A percentile compares a stretch with the other conserved stretches of the same genome.
Evolutionary conservation across 2,329 filamentous ascomycete genomes (phyloP).

Genomic region (Ophiostoma quercus): DNA sequence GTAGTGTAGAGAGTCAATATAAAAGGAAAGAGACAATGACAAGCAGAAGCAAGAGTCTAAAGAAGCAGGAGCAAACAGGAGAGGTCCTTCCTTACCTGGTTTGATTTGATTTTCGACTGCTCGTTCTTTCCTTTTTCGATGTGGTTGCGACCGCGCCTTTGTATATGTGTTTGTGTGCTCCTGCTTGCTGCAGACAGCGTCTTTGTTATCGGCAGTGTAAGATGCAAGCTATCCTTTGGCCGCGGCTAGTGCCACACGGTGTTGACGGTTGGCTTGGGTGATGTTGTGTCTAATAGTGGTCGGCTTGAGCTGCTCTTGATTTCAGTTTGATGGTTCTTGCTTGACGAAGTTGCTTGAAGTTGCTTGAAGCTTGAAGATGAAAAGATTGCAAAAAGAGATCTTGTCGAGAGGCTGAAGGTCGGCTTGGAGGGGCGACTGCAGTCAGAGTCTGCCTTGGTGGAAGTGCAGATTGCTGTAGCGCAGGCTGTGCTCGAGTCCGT

Average conservation of each 20-base stretch:
- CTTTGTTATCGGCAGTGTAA: background rate
- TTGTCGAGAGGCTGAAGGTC: background rate
- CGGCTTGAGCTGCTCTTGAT: background rate
- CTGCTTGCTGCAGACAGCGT: background rate
- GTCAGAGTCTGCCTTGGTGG: background rate
- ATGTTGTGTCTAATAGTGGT: background rate
- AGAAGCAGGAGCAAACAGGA: background rate
- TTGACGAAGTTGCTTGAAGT: background rate
- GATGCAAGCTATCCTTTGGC: background rate
- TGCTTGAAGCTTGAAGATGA: background rate
- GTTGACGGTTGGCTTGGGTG: too few relatives aligned
- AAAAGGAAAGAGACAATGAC: background rate
- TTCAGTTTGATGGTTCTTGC: background rate
- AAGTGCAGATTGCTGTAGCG: background rate
- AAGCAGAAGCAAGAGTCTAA: background rate
- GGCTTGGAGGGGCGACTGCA: background rate
- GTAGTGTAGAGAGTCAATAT: background rate
- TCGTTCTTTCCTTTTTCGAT: background rate
- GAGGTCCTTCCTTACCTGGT: background rate
- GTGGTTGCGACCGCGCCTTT: background rate
- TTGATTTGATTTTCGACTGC: background rate
- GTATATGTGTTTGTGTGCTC: background rate
- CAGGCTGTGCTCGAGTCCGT: background rate
- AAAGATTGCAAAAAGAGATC: background rate
- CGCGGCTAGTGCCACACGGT: constrained; percentile 4